Percentiles rank a stretch among this genome's conserved stretches.
Evolutionary conservation across 1,284 basidiomycete genomes (phyloP).

Genomic region (Meira miltonrushii): DNA sequence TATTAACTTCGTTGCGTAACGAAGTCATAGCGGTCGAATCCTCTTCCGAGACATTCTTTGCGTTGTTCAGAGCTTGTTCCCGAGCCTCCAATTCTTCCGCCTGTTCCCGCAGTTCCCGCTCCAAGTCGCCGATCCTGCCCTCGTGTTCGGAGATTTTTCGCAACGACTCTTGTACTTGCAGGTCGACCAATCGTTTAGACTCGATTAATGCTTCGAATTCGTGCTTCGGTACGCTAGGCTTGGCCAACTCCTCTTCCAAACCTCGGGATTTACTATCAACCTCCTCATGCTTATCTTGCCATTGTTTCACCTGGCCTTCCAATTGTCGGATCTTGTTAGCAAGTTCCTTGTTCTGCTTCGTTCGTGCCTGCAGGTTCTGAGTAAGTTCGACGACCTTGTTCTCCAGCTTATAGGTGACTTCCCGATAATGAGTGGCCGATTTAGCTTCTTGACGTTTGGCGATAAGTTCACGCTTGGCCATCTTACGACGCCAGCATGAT

Average conservation of each 20-base stretch:
- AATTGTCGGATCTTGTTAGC: constrained; percentile 69
- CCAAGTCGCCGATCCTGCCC: constrained; percentile 69
- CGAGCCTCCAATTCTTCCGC: constrained; percentile 74
- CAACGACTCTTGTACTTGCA: constrained; percentile 70
- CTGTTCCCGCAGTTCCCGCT: constrained; percentile 65
- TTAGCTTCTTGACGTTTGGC: constrained; percentile 82
- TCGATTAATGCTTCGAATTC: constrained; percentile 72
- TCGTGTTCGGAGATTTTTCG: constrained; percentile 77
- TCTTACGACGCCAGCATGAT: constrained; percentile 81
- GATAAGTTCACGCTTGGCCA: constrained; percentile 80
- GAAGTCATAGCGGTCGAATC: constrained; percentile 78
- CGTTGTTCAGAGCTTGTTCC: constrained; percentile 50
- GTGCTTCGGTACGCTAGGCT: constrained; percentile 68
- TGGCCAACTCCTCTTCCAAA: constrained; percentile 67
- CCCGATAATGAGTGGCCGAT: constrained; percentile 96
- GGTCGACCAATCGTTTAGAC: constrained; percentile 76
- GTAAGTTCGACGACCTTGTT: constrained; percentile 99
- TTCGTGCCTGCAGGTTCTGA: constrained; percentile 86
- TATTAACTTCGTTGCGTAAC: constrained; percentile 85
- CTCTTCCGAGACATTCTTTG: constrained; percentile 58
- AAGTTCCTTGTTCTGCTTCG: constrained; percentile 83
- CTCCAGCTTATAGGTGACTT: constrained; percentile 95
- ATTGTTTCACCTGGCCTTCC: constrained; percentile 77
- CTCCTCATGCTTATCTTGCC: constrained; percentile 83
- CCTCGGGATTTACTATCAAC: constrained; percentile 71